These are phyloP conservation scores for Carex cristatella DNA, from an alignment of 176 grass and related monocot species.

Conservation along the genomic window DNA sequence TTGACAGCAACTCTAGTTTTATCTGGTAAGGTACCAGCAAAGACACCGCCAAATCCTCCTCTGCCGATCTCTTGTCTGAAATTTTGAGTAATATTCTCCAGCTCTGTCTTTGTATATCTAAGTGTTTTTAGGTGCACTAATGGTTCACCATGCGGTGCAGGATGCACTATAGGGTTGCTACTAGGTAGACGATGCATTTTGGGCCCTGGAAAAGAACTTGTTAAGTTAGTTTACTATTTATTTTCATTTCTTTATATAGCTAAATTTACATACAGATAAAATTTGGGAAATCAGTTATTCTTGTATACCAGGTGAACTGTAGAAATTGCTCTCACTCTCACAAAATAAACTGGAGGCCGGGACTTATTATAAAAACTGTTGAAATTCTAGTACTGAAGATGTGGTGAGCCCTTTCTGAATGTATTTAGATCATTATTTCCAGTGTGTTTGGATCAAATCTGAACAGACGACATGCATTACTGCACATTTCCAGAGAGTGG, in stretches of 20 bases:
- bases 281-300: neutral
- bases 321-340: neutral
- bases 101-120: neutral
- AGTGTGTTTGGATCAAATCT: neutral
- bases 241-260: neutral
- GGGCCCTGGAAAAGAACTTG: neutral
- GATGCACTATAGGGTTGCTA: neutral
- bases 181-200: neutral
- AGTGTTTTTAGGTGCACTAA: neutral
- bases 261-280: neutral
- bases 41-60: constrained; percentile 29
- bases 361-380: neutral
- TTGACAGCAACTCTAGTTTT: constrained; percentile 28
- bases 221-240: neutral
- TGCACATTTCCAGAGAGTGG: neutral
- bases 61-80: constrained; percentile 11
- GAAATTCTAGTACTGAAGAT: neutral
- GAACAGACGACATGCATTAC: neutral
- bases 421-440: neutral
- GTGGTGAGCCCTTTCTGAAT: neutral
- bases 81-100: constrained; percentile 26
- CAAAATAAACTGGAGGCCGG: neutral
- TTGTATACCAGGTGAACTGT: neutral
- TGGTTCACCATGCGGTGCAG: no score
- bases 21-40: constrained; percentile 21